Evolutionary conservation across 2,329 filamentous ascomycete species (phyloP).

Genomic region (Colletotrichum camelliae): DNA sequence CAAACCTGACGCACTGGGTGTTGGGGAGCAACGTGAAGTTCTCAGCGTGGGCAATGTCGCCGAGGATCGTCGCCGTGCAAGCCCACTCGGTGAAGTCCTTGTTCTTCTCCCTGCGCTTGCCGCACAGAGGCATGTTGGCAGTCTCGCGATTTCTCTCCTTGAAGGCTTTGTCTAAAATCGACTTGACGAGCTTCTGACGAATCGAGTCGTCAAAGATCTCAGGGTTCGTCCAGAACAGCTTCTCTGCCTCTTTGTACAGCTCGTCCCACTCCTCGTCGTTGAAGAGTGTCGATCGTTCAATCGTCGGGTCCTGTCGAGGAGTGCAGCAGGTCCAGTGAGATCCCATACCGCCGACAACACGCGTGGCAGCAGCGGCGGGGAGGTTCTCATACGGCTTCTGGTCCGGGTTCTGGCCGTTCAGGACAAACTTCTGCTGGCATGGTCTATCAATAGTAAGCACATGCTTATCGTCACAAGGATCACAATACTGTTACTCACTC

Average conservation of each 20-base stretch:
- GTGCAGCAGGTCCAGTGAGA: neutral
- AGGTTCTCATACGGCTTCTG: neutral
- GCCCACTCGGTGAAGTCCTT: neutral
- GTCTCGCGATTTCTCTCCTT: neutral
- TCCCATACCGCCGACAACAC: neutral
- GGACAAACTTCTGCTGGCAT: neutral
- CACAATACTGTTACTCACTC: neutral
- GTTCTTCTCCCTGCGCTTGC: neutral
- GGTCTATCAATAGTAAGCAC: neutral
- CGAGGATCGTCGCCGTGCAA: neutral
- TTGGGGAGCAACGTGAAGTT: neutral
- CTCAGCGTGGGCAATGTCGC: neutral
- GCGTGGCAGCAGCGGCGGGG: neutral
- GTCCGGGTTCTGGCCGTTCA: neutral
- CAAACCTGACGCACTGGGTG: neutral
- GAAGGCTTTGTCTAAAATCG: neutral
- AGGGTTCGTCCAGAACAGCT: neutral
- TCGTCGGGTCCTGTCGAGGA: neutral
- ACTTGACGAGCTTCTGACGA: neutral
- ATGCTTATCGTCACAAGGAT: neutral
- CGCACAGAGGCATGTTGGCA: neutral
- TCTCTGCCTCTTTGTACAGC: neutral
- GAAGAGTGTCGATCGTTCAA: neutral
- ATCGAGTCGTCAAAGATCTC: neutral
- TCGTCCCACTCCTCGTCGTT: neutral